Conservation (phyloP, 768 basidiomycete genomes). For the Neoboletus brunneissimus region DNA sequence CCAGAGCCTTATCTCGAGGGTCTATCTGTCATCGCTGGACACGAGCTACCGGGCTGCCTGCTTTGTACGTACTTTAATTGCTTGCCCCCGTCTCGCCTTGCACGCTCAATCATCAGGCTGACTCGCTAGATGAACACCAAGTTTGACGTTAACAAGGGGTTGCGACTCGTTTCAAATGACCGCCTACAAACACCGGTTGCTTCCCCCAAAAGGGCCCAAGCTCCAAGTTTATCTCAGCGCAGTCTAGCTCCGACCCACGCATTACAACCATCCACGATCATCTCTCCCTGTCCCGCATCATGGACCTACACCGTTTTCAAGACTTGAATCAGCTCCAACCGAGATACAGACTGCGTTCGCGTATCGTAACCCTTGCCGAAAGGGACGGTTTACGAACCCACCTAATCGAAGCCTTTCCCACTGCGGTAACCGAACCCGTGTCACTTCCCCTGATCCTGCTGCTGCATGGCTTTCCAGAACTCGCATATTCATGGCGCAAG, state of each 20-base stretch:
- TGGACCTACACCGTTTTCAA: constrained; percentile 14
- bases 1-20: constrained; percentile 8
- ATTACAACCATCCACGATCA: not conserved
- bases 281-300: not conserved
- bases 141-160: not conserved
- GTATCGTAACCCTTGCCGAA: constrained; percentile 43
- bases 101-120: not conserved
- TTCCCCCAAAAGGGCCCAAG: not conserved
- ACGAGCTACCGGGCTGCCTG: not conserved
- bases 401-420: constrained; percentile 46
- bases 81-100: not conserved
- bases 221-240: not conserved
- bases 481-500: constrained; percentile 65
- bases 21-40: not conserved
- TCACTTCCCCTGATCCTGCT: constrained; percentile 51
- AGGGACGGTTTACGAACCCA: constrained; percentile 43
- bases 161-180: not conserved
- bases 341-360: constrained; percentile 34
- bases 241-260: not conserved
- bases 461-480: constrained; percentile 65
- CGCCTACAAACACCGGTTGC: not conserved
- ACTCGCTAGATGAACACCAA: not conserved
- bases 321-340: constrained; percentile 24
- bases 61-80: constrained; percentile 12
- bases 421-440: constrained; percentile 10